A percentile compares a stretch with the other conserved stretches of the same genome.
Conservation (phyloP, 2,329 filamentous ascomycete species). For the Penicillium decumbens region DNA sequence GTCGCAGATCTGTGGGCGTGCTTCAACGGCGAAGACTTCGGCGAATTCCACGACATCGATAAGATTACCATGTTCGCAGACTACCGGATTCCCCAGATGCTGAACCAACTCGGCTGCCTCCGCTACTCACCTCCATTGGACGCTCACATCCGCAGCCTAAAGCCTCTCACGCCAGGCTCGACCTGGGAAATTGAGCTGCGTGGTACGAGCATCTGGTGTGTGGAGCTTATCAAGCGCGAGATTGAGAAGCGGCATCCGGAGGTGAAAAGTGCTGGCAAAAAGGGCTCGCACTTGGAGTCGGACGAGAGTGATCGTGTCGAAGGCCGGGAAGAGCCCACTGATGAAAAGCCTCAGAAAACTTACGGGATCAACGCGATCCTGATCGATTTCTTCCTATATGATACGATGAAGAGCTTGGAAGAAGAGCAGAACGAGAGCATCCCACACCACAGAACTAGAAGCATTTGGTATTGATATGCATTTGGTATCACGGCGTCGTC, state of each 20-base stretch:
- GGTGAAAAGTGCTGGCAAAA: slow-evolving; percentile 40
- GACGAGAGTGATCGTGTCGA: background rate
- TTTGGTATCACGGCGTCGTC: background rate
- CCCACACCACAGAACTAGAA: slow-evolving; percentile 83
- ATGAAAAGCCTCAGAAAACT: slow-evolving; percentile 19
- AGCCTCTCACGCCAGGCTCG: slow-evolving; percentile 65
- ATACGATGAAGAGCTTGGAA: slow-evolving; percentile 85
- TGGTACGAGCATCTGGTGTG: slow-evolving; percentile 93
- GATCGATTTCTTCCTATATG: slow-evolving; percentile 96
- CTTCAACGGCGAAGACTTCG: slow-evolving; percentile 75
- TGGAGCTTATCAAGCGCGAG: slow-evolving; percentile 79
- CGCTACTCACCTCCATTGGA: slow-evolving; percentile 78
- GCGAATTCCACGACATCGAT: slow-evolving; percentile 82
- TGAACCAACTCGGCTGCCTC: slow-evolving; percentile 76
- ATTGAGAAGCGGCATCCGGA: slow-evolving; percentile 70
- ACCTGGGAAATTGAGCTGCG: slow-evolving; percentile 82
- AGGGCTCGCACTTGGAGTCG: background rate
- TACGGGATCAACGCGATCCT: slow-evolving; percentile 72
- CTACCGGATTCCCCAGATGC: slow-evolving; percentile 91
- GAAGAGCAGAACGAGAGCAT: slow-evolving; percentile 52
- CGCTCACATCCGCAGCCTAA: slow-evolving; percentile 60
- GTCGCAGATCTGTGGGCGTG: slow-evolving; percentile 96
- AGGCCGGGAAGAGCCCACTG: slow-evolving; percentile 6
- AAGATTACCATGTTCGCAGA: slow-evolving; percentile 99
- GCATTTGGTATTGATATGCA: slow-evolving; percentile 76